These are phyloP conservation scores for Puccinellia tenuiflora DNA, from an alignment of 176 grass and related monocot species.

Conservation along the genomic window DNA sequence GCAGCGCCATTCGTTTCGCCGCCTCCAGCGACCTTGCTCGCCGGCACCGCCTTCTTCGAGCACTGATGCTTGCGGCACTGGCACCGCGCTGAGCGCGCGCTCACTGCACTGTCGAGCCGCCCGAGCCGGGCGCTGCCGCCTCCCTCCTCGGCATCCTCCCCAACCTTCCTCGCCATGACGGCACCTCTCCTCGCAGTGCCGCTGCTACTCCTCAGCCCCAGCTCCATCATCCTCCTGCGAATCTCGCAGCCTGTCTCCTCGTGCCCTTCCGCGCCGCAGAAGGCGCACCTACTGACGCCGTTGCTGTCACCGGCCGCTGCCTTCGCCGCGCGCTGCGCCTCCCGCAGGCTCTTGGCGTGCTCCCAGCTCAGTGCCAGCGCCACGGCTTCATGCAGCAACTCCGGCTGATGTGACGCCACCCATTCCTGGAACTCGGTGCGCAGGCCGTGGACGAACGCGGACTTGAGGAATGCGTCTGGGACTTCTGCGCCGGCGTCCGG, in stretches of 20 bases:
- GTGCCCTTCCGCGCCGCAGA: constrained; percentile 21
- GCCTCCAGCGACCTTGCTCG: no score
- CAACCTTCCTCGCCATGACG: not conserved
- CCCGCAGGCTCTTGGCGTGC: no score
- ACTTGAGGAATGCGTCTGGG: constrained; percentile 27
- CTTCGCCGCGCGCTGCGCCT: constrained; percentile 32
- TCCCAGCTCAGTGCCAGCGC: constrained; percentile 45
- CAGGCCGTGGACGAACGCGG: constrained; percentile 52
- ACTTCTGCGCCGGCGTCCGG: no score
- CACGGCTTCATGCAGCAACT: constrained; percentile 38
- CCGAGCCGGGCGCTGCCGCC: constrained; percentile 5
- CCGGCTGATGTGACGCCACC: constrained; percentile 33
- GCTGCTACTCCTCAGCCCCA: constrained; percentile 23
- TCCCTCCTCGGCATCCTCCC: constrained; percentile 14
- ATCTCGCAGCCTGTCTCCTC: constrained; percentile 35
- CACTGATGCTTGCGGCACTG: no score
- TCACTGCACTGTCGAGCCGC: no score
- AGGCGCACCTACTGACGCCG: not conserved
- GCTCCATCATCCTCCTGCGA: constrained; percentile 33
- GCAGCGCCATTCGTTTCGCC: no score
- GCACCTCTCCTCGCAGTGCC: not conserved
- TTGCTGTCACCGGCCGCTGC: not conserved
- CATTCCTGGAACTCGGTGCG: constrained; percentile 41
- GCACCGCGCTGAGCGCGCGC: no score
- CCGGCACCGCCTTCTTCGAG: no score